phyloP scores from a whole-genome alignment of 2,329 filamentous ascomycete species.

The Aureobasidium mangrovei region DNA sequence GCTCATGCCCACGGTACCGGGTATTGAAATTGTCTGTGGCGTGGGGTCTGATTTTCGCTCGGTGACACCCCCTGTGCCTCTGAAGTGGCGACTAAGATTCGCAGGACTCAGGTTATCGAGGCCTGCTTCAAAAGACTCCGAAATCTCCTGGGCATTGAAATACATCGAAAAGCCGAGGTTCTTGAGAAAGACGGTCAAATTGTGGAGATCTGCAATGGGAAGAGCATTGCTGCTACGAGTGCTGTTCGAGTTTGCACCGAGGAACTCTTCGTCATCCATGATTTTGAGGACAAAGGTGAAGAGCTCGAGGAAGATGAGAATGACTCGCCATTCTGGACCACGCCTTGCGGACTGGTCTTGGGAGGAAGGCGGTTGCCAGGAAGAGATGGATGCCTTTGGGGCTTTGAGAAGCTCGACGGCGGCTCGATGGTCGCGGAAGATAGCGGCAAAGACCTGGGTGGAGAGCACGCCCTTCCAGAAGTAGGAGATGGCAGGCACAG shows the following conservation, averaged over 20 bases:
- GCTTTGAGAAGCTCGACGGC: slow-evolving; percentile 49
- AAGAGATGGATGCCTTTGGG: slow-evolving; percentile 23
- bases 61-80: background rate
- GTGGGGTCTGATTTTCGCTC: slow-evolving; percentile 21
- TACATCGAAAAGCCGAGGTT: slow-evolving; percentile 84
- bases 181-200: slow-evolving; percentile 75
- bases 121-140: slow-evolving; percentile 9
- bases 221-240: slow-evolving; percentile 56
- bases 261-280: slow-evolving; percentile 92
- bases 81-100: slow-evolving; percentile 23
- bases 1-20: slow-evolving; percentile 61
- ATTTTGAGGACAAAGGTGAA: slow-evolving; percentile 89
- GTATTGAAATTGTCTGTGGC: slow-evolving; percentile 38
- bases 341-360: slow-evolving; percentile 32
- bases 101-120: slow-evolving; percentile 8
- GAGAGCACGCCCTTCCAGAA: slow-evolving; percentile 65
- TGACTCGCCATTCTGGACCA: slow-evolving; percentile 73
- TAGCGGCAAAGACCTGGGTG: slow-evolving; percentile 49
- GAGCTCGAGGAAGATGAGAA: slow-evolving; percentile 84
- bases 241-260: slow-evolving; percentile 39
- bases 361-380: slow-evolving; percentile 25
- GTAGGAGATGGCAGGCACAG: slow-evolving; percentile 60
- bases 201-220: slow-evolving; percentile 59
- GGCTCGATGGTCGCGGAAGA: slow-evolving; percentile 48
- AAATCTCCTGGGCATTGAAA: slow-evolving; percentile 65